Base-by-base conservation (phyloP, 2,329 filamentous ascomycete species). In the Zalaria obscura region DNA sequence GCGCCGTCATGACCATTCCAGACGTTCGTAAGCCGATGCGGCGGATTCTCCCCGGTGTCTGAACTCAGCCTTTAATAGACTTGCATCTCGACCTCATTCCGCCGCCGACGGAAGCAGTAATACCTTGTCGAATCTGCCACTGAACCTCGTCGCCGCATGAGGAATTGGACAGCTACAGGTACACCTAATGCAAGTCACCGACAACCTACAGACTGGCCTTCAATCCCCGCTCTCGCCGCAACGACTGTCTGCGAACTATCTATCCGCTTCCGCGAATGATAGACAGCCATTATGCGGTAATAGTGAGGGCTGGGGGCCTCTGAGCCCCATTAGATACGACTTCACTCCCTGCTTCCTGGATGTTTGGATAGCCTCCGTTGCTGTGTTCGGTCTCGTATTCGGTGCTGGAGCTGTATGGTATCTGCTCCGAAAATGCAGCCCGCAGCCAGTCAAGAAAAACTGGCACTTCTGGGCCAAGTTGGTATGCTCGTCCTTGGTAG, bases 261-360 rank as follows among this genome's bases (percentile, higher is more conserved):
- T 44, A 8, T 36, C 38, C 31, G 39, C 38, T 38, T 33, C 28
- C 9, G 35, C 38, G 35, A 27, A 8, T 36, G 18, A 38, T 10
- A 35, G 39, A 18, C 83, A 93, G 59, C 78, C 84, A 44, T 69
- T 95, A 61, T 96, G 89, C 65, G 77, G 82, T 60, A 91, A 94
- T 63, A 69, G 72, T 41, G 89, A 96, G 64, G 93, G 91, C 55
- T 98, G 91, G 91, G 93, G 93, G 1, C 91, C 91, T 25, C 59
- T 98, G 58, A 95, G 87, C 63, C 78, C 80, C 31, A 71, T 78
- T 50, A 75, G 89, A 60, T 95, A 86, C 63, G 91, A 98, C 65
- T 87, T 98, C 55, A 96, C 91, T 10, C 89, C 91, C 34, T 98
- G 91, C 68, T 98, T 98, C 58, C 78, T 96, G 54, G 93, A 98